Percentiles rank a stretch among this genome's conserved stretches.
Conservation (phyloP, 129 eudicot species). For the Sambucus nigra region DNA sequence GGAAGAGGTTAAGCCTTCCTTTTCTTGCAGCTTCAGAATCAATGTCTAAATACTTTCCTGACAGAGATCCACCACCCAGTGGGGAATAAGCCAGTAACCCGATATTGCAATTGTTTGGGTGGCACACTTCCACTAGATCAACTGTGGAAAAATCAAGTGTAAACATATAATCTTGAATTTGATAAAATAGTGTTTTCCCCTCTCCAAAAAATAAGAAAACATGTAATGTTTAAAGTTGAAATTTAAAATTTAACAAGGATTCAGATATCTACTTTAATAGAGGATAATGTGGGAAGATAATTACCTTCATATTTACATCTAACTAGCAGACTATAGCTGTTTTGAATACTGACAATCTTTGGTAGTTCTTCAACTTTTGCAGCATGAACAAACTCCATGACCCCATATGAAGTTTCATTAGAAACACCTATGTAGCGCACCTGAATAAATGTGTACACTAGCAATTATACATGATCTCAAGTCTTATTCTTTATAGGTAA, state of each 20-base stretch:
- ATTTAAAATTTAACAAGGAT: too few relatives aligned
- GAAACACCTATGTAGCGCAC: slow-evolving; percentile 94
- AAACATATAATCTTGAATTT: slow-evolving; percentile 4
- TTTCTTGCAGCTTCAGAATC: slow-evolving; percentile 80
- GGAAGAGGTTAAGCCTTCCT: slow-evolving; percentile 72
- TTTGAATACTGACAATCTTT: slow-evolving; percentile 91
- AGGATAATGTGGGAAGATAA: slow-evolving; percentile 3
- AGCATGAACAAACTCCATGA: slow-evolving; percentile 85
- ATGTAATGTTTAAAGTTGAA: not conserved
- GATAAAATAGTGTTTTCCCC: not conserved
- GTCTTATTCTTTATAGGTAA: too few relatives aligned
- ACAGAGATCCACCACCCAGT: slow-evolving; percentile 76
- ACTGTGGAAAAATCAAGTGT: slow-evolving; percentile 29
- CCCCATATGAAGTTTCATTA: slow-evolving; percentile 96
- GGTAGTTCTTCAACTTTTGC: slow-evolving; percentile 78
- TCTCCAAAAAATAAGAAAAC: not conserved
- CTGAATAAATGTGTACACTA: slow-evolving; percentile 23
- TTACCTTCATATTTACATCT: slow-evolving; percentile 83
- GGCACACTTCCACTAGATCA: slow-evolving; percentile 98
- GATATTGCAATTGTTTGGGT: slow-evolving; percentile 78
- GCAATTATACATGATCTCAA: not conserved
- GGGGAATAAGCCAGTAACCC: slow-evolving; percentile 96
- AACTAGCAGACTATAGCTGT: slow-evolving; percentile 66
- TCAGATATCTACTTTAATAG: not conserved
- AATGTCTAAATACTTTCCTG: slow-evolving; percentile 72